Conservation (phyloP, 805 yeast species). For the Saccharomyces eubayanus region DNA sequence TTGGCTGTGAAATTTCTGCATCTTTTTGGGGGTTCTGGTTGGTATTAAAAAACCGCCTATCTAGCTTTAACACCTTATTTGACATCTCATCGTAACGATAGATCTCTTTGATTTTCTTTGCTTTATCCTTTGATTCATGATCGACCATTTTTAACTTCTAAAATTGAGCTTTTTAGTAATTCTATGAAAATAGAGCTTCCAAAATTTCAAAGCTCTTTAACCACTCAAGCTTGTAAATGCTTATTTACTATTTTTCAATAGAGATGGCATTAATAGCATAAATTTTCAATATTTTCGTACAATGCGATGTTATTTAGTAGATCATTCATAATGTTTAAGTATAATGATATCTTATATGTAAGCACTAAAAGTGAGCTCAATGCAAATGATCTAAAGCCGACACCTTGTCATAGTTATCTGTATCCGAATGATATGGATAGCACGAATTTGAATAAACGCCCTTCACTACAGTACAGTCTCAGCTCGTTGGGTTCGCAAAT, state of each 20-base stretch:
- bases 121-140: constrained; percentile 7
- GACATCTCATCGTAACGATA: constrained; percentile 70
- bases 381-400: neutral
- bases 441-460: constrained; percentile 4
- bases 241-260: neutral
- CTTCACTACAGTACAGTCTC: constrained; percentile 13
- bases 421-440: constrained; percentile 1
- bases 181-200: too few relatives aligned
- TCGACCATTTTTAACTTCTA: constrained; percentile 8
- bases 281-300: neutral
- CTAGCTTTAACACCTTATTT: constrained; percentile 59
- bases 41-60: constrained; percentile 41
- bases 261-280: neutral
- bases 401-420: neutral
- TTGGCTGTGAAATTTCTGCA: constrained; percentile 55
- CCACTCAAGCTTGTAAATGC: neutral
- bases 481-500: constrained; percentile 22
- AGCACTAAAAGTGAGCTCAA: neutral
- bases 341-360: neutral
- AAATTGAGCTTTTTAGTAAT: neutral
- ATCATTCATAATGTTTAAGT: neutral
- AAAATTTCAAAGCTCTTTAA: neutral
- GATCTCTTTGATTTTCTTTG: constrained; percentile 24
- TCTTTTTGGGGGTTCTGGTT: constrained; percentile 34
- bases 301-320: neutral